phyloP scores from a whole-genome alignment of 208 protist genomes.

The Leishmania turanica region DNA sequence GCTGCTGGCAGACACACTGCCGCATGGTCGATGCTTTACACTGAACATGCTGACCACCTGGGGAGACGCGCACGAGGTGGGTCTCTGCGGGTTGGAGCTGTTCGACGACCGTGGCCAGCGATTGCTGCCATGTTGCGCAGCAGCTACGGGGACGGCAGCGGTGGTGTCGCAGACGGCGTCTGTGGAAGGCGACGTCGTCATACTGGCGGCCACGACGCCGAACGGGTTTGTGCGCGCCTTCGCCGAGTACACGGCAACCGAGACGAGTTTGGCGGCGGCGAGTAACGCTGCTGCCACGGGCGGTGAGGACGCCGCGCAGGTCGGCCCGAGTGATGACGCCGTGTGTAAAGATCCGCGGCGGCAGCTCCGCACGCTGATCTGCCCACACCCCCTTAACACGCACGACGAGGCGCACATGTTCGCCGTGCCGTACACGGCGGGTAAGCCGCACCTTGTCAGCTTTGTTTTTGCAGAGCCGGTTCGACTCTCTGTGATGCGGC shows the following conservation, averaged over 20 bases:
- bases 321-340: conserved; percentile 15
- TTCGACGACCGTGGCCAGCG: conserved; percentile 75
- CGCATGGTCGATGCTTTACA: conserved; percentile 53
- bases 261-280: conserved; percentile 27
- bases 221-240: conserved; percentile 18
- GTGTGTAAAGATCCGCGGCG: conserved; percentile 26
- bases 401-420: conserved; percentile 89
- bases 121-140: conserved; percentile 32
- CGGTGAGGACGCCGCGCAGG: neutral
- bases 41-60: conserved; percentile 85
- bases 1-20: conserved; percentile 49
- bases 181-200: neutral
- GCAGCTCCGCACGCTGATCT: conserved; percentile 79
- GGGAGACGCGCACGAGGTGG: conserved; percentile 92
- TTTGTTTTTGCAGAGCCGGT: conserved; percentile 62
- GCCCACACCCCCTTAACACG: conserved; percentile 65
- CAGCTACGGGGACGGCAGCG: conserved; percentile 5
- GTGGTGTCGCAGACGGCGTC: conserved; percentile 17
- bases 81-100: conserved; percentile 90
- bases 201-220: neutral
- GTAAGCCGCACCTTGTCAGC: conserved; percentile 65
- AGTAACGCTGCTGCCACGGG: neutral
- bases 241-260: conserved; percentile 35
- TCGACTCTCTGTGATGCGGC: conserved; percentile 76
- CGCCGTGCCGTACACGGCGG: conserved; percentile 76